A percentile compares a stretch with the other conserved stretches of the same genome.
phyloP scores from a whole-genome alignment of 1,284 basidiomycete species.

The Marasmius tenuissimus region DNA sequence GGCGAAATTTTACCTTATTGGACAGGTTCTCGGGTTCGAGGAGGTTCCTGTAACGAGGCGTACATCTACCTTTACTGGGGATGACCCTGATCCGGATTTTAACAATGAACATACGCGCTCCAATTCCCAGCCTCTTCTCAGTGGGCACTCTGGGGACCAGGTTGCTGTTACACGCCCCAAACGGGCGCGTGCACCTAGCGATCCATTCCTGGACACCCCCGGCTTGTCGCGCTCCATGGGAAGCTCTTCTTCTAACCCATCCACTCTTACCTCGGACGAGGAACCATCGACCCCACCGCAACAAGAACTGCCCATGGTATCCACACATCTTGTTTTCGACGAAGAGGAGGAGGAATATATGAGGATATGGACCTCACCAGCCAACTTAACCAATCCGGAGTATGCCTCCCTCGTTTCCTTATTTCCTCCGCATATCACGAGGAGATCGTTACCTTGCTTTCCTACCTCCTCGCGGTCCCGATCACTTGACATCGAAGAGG shows the following conservation, averaged over 20 bases:
- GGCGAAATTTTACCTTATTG: slow-evolving; percentile 15
- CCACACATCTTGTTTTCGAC: slow-evolving; percentile 37
- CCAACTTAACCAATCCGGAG: slow-evolving; percentile 69
- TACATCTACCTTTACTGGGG: slow-evolving; percentile 32
- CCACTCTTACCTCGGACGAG: slow-evolving; percentile 31
- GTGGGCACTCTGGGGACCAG: slow-evolving; percentile 35
- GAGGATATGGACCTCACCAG: slow-evolving; percentile 66
- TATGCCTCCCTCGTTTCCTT: slow-evolving; percentile 57
- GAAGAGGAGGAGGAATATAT: slow-evolving; percentile 53
- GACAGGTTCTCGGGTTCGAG: slow-evolving; percentile 66
- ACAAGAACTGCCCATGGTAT: slow-evolving; percentile 9
- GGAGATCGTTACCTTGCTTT: slow-evolving; percentile 65
- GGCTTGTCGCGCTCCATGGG: slow-evolving; percentile 48
- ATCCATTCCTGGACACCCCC: slow-evolving; percentile 76
- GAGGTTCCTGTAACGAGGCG: slow-evolving; percentile 49
- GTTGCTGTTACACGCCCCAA: slow-evolving; percentile 46
- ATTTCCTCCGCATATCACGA: slow-evolving; percentile 70
- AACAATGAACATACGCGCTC: slow-evolving; percentile 50
- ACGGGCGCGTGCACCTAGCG: slow-evolving; percentile 71
- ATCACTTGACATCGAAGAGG: slow-evolving; percentile 62
- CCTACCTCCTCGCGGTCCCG: slow-evolving; percentile 30
- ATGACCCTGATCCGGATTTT: slow-evolving; percentile 36
- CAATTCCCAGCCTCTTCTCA: slow-evolving; percentile 53
- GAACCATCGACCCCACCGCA: neutral
- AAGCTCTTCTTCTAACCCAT: slow-evolving; percentile 53